Evolutionary conservation across 768 basidiomycete genomes (phyloP).

Genomic region (Strobilomyces echinocephalus): DNA sequence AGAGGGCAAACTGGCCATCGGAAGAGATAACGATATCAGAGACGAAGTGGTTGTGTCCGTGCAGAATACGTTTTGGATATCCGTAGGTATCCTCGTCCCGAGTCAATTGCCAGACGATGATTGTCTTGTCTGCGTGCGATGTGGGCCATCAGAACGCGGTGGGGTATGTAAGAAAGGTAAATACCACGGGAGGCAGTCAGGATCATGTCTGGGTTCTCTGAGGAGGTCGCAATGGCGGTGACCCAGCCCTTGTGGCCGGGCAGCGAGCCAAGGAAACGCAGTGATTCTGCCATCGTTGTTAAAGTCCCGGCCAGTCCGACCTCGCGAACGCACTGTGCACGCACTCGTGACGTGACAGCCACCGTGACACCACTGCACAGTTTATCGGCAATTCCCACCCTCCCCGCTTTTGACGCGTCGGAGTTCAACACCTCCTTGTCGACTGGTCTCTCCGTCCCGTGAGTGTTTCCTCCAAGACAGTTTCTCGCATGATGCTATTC

Average conservation of each 20-base stretch:
- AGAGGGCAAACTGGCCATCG: constrained; percentile 98
- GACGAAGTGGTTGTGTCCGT: constrained; percentile 99
- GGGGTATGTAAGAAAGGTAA: constrained; percentile 14
- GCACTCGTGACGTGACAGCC: constrained; percentile 49
- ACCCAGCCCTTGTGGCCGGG: constrained; percentile 96
- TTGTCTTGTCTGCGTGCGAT: constrained; percentile 88
- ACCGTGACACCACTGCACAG: constrained; percentile 63
- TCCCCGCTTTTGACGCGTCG: too few relatives aligned
- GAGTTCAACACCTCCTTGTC: too few relatives aligned
- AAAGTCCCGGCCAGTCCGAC: constrained; percentile 14
- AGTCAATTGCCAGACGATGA: constrained; percentile 99
- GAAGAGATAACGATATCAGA: constrained; percentile 99
- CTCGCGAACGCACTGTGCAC: constrained; percentile 24
- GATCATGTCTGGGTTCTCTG: constrained; percentile 99
- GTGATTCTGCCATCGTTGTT: constrained; percentile 68
- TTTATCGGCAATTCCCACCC: constrained; percentile 35
- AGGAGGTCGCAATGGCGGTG: constrained; percentile 96
- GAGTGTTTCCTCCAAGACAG: constrained; percentile 8
- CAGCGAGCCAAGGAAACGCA: constrained; percentile 89
- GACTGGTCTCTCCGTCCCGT: constrained; percentile 2
- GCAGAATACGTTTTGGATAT: constrained; percentile 94
- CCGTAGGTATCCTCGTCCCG: constrained; percentile 89
- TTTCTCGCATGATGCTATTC: constrained; percentile 38
- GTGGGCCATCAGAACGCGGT: constrained; percentile 18
- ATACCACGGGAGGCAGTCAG: constrained; percentile 95